Conservation (phyloP, 2,329 filamentous ascomycete species). For the Plenodomus biglobosus region DNA sequence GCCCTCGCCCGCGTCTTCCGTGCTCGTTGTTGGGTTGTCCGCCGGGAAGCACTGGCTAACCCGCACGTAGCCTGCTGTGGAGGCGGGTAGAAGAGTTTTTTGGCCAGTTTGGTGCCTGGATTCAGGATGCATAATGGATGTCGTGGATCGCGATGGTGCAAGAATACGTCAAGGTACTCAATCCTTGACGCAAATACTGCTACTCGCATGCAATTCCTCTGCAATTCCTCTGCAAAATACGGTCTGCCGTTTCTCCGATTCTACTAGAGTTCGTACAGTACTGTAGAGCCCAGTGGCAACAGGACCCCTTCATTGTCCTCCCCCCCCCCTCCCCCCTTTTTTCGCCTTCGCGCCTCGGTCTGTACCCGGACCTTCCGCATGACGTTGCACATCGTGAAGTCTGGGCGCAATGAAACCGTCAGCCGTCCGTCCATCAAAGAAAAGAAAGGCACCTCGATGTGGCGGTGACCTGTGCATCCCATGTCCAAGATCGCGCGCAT, state of each 20-base stretch:
- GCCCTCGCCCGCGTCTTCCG: too few species aligned
- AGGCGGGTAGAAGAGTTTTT: conserved; percentile 26
- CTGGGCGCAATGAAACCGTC: conserved; percentile 9
- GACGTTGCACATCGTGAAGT: conserved; percentile 43
- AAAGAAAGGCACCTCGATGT: too few species aligned
- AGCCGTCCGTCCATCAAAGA: too few species aligned
- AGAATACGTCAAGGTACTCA: neutral
- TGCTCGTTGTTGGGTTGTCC: neutral
- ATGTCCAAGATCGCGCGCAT: too few species aligned
- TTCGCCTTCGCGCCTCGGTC: neutral
- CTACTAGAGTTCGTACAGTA: too few species aligned
- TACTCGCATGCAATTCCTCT: neutral
- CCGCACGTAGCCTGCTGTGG: conserved; percentile 14
- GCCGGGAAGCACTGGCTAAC: neutral
- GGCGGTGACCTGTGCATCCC: too few species aligned
- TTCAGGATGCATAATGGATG: conserved; percentile 4
- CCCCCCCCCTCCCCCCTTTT: neutral
- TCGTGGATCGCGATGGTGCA: conserved; percentile 2
- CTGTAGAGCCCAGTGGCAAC: too few species aligned
- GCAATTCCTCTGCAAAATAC: neutral
- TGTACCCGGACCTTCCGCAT: conserved; percentile 19
- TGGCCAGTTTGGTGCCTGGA: conserved; percentile 9
- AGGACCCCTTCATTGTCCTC: neutral
- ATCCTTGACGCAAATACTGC: neutral
- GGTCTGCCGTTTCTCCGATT: too few species aligned